These are phyloP conservation scores for Phragmites australis DNA, from an alignment of 176 grass and related monocot genomes.

Conservation along the genomic window DNA sequence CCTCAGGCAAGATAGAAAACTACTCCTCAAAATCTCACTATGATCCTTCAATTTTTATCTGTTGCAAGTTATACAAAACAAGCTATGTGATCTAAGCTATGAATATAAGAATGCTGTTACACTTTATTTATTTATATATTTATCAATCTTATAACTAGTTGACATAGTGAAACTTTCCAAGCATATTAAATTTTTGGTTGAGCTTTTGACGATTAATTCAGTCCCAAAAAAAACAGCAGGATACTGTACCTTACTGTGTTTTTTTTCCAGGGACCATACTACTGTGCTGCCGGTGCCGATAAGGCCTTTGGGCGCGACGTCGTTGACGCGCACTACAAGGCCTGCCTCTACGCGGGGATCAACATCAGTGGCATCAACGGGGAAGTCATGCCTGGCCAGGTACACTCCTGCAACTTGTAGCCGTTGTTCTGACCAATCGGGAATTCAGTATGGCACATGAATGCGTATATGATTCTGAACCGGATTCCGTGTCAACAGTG, in stretches of 20 bases:
- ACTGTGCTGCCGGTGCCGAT: conserved; percentile 77
- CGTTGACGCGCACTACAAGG: conserved; percentile 95
- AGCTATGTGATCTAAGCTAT: neutral
- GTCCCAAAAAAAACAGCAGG: neutral
- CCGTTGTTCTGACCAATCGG: neutral
- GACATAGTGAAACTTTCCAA: neutral
- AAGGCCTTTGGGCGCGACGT: conserved; percentile 94
- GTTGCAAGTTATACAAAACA: neutral
- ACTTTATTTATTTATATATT: neutral
- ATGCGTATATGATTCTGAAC: conserved; percentile 24
- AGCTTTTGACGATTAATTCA: neutral
- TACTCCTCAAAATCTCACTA: neutral
- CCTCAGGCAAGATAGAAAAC: conserved; percentile 65
- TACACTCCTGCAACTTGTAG: conserved; percentile 21
- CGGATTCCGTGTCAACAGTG: conserved; percentile 54
- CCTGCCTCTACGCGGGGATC: conserved; percentile 87
- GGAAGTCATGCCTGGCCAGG: conserved; percentile 98
- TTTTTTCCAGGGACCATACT: conserved; percentile 78
- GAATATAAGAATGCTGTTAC: neutral
- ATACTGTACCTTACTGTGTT: neutral
- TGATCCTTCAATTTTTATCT: neutral
- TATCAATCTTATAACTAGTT: neutral
- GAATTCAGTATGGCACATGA: neutral
- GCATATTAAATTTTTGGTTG: neutral
- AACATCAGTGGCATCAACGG: conserved; percentile 99